Evolutionary conservation across 2,329 filamentous ascomycete species (phyloP).

Genomic region (Microcera coccophila): DNA sequence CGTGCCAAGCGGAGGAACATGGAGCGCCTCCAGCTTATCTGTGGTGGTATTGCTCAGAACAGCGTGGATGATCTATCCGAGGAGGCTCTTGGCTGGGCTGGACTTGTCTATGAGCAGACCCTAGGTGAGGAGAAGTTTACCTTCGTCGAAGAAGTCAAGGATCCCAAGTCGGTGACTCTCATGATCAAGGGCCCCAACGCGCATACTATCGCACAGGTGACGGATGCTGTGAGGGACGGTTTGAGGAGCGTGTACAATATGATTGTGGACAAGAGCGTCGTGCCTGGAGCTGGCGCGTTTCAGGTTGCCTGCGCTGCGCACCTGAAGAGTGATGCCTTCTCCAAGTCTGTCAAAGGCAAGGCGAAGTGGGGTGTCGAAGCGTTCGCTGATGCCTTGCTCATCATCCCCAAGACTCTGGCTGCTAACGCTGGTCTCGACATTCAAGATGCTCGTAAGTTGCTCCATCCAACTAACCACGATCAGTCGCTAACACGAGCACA

Average conservation of each 20-base stretch:
- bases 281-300: slow-evolving; percentile 92
- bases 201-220: slow-evolving; percentile 95
- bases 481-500: slow-evolving; percentile 34
- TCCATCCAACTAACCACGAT: not conserved
- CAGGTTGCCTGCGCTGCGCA: slow-evolving; percentile 89
- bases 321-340: slow-evolving; percentile 80
- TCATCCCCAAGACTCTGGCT: slow-evolving; percentile 96
- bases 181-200: slow-evolving; percentile 97
- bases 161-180: slow-evolving; percentile 94
- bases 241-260: slow-evolving; percentile 98
- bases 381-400: slow-evolving; percentile 88
- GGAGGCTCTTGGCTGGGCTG: slow-evolving; percentile 91
- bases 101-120: slow-evolving; percentile 93
- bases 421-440: slow-evolving; percentile 96
- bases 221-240: slow-evolving; percentile 91
- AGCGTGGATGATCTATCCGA: slow-evolving; percentile 89
- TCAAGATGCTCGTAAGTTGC: slow-evolving; percentile 77
- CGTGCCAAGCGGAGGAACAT: slow-evolving; percentile 98
- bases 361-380: slow-evolving; percentile 93
- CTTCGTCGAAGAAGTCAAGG: slow-evolving; percentile 97
- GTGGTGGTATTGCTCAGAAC: slow-evolving; percentile 88
- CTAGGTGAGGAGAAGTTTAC: slow-evolving; percentile 99
- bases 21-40: slow-evolving; percentile 94
- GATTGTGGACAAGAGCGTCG: slow-evolving; percentile 95
- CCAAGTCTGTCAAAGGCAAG: slow-evolving; percentile 93